phyloP scores from a whole-genome alignment of 306 rosid genomes.

The Vicia sativa region DNA sequence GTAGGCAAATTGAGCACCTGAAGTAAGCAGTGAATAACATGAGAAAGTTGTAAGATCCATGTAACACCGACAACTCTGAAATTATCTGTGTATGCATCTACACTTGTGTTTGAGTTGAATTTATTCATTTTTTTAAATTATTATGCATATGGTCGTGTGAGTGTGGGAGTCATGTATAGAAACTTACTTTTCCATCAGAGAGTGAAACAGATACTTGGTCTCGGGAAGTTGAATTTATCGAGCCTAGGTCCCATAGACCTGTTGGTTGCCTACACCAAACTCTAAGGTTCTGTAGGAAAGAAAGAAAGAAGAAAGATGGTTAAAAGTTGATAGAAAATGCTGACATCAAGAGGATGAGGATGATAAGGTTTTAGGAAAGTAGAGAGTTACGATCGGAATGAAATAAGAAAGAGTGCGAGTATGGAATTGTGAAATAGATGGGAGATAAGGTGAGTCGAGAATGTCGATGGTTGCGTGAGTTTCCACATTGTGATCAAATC shows the following conservation, averaged over 20 bases:
- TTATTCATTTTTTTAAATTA: too few species aligned
- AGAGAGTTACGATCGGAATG: slow-evolving; percentile 65
- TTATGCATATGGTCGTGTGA: too few species aligned
- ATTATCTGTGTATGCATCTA: too few species aligned
- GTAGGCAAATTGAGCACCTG: slow-evolving; percentile 73
- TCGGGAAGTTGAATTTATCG: slow-evolving; percentile 61
- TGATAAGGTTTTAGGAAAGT: too few species aligned
- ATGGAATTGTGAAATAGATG: slow-evolving; percentile 44
- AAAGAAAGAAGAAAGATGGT: too few species aligned
- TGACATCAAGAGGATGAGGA: too few species aligned
- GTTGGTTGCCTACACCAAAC: slow-evolving; percentile 85
- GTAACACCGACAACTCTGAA: too few species aligned
- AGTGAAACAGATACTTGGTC: slow-evolving; percentile 63
- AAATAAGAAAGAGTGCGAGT: slow-evolving; percentile 68
- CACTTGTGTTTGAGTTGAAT: too few species aligned
- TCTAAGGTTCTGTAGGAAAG: slow-evolving; percentile 68
- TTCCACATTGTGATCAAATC: slow-evolving; percentile 47
- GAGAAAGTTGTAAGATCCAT: slow-evolving; percentile 40
- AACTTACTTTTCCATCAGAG: slow-evolving; percentile 74
- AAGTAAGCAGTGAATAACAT: slow-evolving; percentile 40
- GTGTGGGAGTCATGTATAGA: too few species aligned
- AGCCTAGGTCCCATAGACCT: slow-evolving; percentile 73
- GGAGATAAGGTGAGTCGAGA: slow-evolving; percentile 62
- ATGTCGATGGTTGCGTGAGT: too few species aligned
- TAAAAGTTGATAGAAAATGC: too few species aligned